A percentile compares a stretch with the other conserved stretches of the same genome.
These are phyloP conservation scores for Graphilbum fragrans DNA, from an alignment of 2,329 filamentous ascomycete genomes.

Conservation along the genomic window DNA sequence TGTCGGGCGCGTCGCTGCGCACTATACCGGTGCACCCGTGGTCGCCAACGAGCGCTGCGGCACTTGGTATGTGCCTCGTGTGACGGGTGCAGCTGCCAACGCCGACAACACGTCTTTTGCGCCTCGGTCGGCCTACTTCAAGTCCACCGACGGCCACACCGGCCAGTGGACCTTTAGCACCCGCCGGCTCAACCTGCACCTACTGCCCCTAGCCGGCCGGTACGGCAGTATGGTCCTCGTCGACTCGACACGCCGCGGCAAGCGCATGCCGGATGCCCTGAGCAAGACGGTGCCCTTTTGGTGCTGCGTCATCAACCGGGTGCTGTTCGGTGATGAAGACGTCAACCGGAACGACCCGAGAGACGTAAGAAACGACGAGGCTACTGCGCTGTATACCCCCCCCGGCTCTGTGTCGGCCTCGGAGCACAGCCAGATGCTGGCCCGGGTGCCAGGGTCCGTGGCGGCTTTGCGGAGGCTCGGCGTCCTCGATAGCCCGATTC, in stretches of 20 bases:
- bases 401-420: constrained; percentile 60
- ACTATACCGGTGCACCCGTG: constrained; percentile 43
- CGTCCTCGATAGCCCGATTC: constrained; percentile 29
- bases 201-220: constrained; percentile 55
- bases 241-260: constrained; percentile 78
- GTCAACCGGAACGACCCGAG: constrained; percentile 10
- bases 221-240: constrained; percentile 65
- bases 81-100: constrained; percentile 40
- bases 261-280: constrained; percentile 84
- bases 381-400: constrained; percentile 50
- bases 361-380: too few relatives aligned
- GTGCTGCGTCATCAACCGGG: constrained; percentile 74
- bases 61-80: constrained; percentile 77
- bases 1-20: constrained; percentile 46
- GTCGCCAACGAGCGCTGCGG: constrained; percentile 92
- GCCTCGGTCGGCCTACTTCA: constrained; percentile 69
- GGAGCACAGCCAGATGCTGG: constrained; percentile 68
- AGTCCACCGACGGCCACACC: constrained; percentile 91
- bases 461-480: constrained; percentile 40
- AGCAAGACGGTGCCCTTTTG: constrained; percentile 91
- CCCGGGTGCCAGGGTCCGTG: constrained; percentile 44
- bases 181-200: constrained; percentile 70
- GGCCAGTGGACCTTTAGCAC: constrained; percentile 86
- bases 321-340: constrained; percentile 51
- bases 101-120: too few relatives aligned